Evolutionary conservation across 2,329 filamentous ascomycete species (phyloP).

Genomic region (Cladophialophora carrionii): DNA sequence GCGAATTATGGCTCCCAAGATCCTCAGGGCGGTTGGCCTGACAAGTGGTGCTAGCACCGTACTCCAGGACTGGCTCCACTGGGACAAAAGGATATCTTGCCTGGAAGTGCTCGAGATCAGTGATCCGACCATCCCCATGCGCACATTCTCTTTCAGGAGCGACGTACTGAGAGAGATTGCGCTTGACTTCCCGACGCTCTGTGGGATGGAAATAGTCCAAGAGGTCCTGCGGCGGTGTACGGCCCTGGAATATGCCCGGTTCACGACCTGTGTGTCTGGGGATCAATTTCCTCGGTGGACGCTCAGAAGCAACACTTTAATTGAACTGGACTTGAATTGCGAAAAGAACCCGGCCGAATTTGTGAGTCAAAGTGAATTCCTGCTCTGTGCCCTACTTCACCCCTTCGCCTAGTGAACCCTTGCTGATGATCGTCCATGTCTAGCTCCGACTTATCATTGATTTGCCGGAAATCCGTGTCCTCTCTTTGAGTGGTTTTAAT

Average conservation of each 20-base stretch:
- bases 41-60: background rate
- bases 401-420: background rate
- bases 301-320: background rate
- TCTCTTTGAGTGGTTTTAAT: background rate
- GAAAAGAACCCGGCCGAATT: background rate
- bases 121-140: background rate
- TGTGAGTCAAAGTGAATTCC: background rate
- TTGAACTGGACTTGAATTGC: background rate
- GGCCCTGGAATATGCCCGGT: background rate
- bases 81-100: background rate
- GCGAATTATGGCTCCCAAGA: slow-evolving; percentile 45
- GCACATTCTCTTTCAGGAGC: background rate
- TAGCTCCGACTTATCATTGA: background rate
- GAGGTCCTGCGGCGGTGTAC: background rate
- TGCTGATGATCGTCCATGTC: background rate
- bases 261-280: background rate
- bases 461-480: background rate
- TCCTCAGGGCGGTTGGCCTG: slow-evolving; percentile 38
- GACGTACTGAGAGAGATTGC: background rate
- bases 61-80: slow-evolving; percentile 1
- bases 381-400: background rate
- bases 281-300: too few relatives aligned
- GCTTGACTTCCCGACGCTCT: background rate
- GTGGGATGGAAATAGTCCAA: background rate
- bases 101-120: slow-evolving; percentile 21